Conservation (phyloP, 176 grass and related monocot genomes). For the Oryza glumipatula region DNA sequence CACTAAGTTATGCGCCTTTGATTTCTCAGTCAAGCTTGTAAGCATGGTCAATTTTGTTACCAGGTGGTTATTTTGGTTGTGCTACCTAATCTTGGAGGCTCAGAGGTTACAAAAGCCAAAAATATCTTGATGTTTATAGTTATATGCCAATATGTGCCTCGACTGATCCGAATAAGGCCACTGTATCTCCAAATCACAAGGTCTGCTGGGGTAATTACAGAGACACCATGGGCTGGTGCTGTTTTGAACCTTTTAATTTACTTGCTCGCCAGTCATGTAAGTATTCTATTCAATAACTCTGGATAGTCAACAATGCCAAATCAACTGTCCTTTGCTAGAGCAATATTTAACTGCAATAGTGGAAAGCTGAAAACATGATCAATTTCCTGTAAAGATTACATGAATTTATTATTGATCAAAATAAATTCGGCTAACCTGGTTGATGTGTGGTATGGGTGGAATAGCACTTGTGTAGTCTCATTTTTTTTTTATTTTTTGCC, state of each 20-base stretch:
- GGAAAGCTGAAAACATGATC: not conserved
- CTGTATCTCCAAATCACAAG: constrained; percentile 91
- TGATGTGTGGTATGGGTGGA: not conserved
- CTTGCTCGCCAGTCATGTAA: constrained; percentile 98
- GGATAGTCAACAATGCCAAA: constrained; percentile 11
- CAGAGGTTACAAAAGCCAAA: constrained; percentile 62
- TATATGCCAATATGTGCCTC: constrained; percentile 91
- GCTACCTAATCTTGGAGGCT: constrained; percentile 57
- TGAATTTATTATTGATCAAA: not conserved
- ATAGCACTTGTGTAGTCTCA: not conserved
- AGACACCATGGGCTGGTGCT: constrained; percentile 88
- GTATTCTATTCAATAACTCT: constrained; percentile 28
- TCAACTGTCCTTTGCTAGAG: not conserved
- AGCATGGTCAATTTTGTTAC: constrained; percentile 22
- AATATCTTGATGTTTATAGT: constrained; percentile 68
- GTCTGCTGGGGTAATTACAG: constrained; percentile 83
- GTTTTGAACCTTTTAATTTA: constrained; percentile 93
- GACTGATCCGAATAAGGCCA: constrained; percentile 79
- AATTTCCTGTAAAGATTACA: not conserved
- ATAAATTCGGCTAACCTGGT: not conserved
- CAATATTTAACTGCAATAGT: not conserved
- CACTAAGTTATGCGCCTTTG: not conserved
- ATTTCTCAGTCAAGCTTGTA: constrained; percentile 20
- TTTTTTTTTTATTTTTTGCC: not conserved
- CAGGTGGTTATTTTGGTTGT: constrained; percentile 83